Evolutionary conservation across 441 rosid genomes (phyloP).

Genomic region (Erodium moschatum): DNA sequence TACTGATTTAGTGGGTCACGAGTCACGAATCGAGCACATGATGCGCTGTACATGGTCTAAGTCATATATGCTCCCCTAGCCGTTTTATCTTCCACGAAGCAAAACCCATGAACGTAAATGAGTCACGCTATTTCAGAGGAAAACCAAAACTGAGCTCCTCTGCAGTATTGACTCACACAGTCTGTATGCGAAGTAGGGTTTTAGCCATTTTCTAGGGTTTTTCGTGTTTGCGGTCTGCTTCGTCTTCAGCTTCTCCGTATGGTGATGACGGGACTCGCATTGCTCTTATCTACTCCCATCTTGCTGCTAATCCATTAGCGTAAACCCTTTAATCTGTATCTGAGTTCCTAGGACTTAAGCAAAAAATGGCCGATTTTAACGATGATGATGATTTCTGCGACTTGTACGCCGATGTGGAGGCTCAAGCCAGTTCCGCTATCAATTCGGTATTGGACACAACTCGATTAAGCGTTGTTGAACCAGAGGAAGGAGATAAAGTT

Average conservation of each 20-base stretch:
- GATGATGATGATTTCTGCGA: conserved; percentile 50
- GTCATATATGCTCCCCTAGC: too few relatives aligned
- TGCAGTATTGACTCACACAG: neutral
- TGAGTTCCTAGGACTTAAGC: neutral
- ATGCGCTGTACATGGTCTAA: too few relatives aligned
- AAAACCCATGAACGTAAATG: neutral
- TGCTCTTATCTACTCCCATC: neutral
- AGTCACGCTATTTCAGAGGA: neutral
- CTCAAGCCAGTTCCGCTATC: conserved; percentile 29
- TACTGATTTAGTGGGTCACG: too few relatives aligned
- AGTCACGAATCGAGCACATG: too few relatives aligned
- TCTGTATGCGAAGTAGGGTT: neutral
- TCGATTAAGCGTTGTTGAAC: conserved; percentile 17
- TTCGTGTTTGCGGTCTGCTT: neutral
- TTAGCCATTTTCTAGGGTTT: neutral
- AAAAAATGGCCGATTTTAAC: conserved; percentile 29
- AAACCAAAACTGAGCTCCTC: neutral
- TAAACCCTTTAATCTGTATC: neutral
- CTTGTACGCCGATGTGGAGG: conserved; percentile 42
- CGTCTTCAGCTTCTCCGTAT: neutral
- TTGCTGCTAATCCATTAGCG: neutral
- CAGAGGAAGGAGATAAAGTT: conserved; percentile 6
- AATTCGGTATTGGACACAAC: conserved; percentile 17
- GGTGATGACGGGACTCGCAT: neutral
- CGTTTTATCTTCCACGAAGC: too few relatives aligned